Base-by-base conservation (phyloP, 1,284 basidiomycete species). In the Schizophyllum commune region DNA sequence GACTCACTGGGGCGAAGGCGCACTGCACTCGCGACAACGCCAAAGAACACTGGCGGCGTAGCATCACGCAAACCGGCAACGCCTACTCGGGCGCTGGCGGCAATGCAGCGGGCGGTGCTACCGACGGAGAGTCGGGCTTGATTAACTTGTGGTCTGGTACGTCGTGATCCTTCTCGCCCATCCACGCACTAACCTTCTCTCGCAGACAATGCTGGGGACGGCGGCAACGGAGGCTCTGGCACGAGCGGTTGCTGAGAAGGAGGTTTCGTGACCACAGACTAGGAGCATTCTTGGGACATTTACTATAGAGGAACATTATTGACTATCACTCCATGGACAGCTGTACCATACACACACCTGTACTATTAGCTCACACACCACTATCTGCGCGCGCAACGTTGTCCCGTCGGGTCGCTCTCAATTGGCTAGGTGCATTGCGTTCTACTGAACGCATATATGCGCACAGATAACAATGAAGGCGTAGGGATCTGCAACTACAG, bases 121-220 rank as follows among this genome's bases (percentile, higher is more conserved):
- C 73, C 47, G 60, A 64, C 5, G 61, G 57, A 20, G 33, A 34
- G 6, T 61, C 13, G 9, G 39, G 39, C 39, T 47, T 47, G 57
- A 64, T 76, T 53, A 68, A 71, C 39, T 32, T 75, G 22, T 60
- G 66, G 15, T 73, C 72, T 22, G 65, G 73, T 71, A 67, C 52
- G 68, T n/a, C 2, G 39, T 3, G 33, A 21, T 32, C 19, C 32
- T 13, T 15, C 15, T 39, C 13, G 32, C 56, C 55, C n/a, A 15
- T 55, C 58, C 34, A 65, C 39, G 32, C 32, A 54, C 32, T 32
- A 39, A 56, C 54, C 53, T 32, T 53, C 58, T 17, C 27, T 33
- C 62, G 58, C 64, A 76, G 75, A 63, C 57, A 74, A 76, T 58
- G 75, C 62, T 1, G 75, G 74, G n/a, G 33, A 62, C 11, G 69